Conservation (phyloP, 192 early-diverging fungal species). For the Coemansia erecta region DNA sequence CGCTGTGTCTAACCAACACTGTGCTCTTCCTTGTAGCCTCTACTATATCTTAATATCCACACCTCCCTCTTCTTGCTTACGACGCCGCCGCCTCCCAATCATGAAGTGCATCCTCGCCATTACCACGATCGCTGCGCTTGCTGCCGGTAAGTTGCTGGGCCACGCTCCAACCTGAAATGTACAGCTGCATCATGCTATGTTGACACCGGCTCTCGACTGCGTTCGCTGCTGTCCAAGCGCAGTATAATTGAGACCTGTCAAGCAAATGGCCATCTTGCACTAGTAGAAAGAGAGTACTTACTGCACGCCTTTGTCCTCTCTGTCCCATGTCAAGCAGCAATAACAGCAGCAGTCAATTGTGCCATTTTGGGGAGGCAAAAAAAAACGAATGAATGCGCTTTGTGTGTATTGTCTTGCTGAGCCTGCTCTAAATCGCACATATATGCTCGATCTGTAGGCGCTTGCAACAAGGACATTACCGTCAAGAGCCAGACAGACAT, state of each 20-base stretch:
- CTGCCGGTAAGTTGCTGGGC: constrained; percentile 32
- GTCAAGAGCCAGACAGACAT: constrained; percentile 43
- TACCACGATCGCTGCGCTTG: constrained; percentile 33
- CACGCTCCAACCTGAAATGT: background rate
- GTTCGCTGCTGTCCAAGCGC: background rate
- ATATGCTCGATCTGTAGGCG: constrained; percentile 14
- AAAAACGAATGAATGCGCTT: too few relatives aligned
- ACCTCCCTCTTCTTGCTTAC: constrained; percentile 7
- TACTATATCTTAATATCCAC: background rate
- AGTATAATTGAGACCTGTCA: background rate
- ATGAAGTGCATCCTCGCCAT: constrained; percentile 49
- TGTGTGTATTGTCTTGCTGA: background rate
- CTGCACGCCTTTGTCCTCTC: background rate
- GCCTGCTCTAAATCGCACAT: background rate
- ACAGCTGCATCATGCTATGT: background rate
- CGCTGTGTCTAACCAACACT: too few relatives aligned
- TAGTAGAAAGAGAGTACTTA: background rate
- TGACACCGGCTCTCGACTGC: background rate
- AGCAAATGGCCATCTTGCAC: background rate
- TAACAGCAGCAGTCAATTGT: background rate
- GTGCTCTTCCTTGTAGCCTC: background rate
- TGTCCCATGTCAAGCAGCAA: background rate
- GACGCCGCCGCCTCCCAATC: constrained; percentile 8
- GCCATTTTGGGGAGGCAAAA: background rate
- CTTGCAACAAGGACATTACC: constrained; percentile 43